phyloP scores from a whole-genome alignment of 768 basidiomycete species.

The Harrya chromipes region DNA sequence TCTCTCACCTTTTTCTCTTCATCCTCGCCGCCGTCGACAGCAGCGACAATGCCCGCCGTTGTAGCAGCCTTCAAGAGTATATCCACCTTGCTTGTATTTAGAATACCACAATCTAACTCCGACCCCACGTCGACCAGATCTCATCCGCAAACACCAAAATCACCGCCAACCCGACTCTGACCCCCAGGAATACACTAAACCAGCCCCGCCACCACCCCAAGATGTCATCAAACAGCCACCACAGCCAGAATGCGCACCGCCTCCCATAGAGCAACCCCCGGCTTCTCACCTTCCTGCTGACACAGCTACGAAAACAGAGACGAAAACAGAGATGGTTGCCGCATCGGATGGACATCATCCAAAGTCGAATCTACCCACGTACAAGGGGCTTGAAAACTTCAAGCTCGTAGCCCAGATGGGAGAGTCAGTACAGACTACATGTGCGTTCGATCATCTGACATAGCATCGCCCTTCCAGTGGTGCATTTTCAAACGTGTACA shows the following conservation, averaged over 20 bases:
- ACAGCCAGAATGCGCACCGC: conserved; percentile 37
- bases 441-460: conserved; percentile 6
- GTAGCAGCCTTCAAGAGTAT: conserved; percentile 89
- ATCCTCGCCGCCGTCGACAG: conserved; percentile 7
- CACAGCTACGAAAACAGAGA: neutral
- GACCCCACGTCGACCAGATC: conserved; percentile 45
- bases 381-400: conserved; percentile 82
- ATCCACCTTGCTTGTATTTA: conserved; percentile 18
- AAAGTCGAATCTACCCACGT: conserved; percentile 76
- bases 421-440: conserved; percentile 58
- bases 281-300: conserved; percentile 26
- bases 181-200: conserved; percentile 21
- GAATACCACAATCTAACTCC: conserved; percentile 15
- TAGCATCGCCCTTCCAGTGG: conserved; percentile 49
- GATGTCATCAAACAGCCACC: conserved; percentile 34
- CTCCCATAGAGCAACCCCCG: conserved; percentile 33
- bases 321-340: conserved; percentile 39
- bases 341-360: conserved; percentile 73
- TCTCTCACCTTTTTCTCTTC: neutral
- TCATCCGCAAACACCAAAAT: conserved; percentile 76
- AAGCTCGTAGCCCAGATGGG: conserved; percentile 85
- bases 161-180: conserved; percentile 41
- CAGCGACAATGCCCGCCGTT: conserved; percentile 58
- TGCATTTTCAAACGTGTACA: conserved; percentile 99
- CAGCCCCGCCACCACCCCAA: conserved; percentile 10